Base-by-base conservation (phyloP, 768 basidiomycete species). In the Tylopilus rubrobrunneus region DNA sequence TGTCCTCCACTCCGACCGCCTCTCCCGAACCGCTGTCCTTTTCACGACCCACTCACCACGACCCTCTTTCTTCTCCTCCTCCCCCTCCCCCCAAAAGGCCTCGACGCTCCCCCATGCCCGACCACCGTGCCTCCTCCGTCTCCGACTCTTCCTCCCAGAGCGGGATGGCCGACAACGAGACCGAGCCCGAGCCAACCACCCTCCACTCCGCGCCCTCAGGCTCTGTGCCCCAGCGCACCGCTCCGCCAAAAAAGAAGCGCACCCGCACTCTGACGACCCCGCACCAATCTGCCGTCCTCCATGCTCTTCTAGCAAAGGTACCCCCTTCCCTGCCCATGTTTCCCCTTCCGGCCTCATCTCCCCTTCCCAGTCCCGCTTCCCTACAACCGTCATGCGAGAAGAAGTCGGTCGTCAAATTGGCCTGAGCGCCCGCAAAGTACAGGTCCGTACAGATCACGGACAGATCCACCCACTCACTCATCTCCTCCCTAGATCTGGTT, bases 351-450 rank as follows among this genome's bases (percentile, higher is more conserved):
- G 34, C 9, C 37, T 28, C 41, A 19, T 52, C 49, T 52, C 9
- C 0, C n/a, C 45, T 11, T 49, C 48, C 39, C 50, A 94, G 91
- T 93, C 92, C 48, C 87, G 89, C 36, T 93, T 94, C 70, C 91
- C 91, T 5, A 88, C 89, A 3, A 92, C 91, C 3, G 84, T 87
- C 10, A 84, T 88, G 81, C 82, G 91, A 47, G 92, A 93, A 71
- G 87, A 92, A 58, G 90, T 93, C 27, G 91, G 92, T 8, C 82
- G 86, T 23, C 78, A 87, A 34, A 93, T 93, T 60, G 91, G 90
- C n/a, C 73, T 94, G 65, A 92, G 89, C 67, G 89, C 90, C 45
- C 81, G 91, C 39, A 91, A 93, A 75, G 91, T 94, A 3, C 91
- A 94, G 82, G 90, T 88, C 62, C 65, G 86, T 77, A 7, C 14